Percentiles rank a stretch among this genome's conserved stretches.
Conservation (phyloP, 257 asterid genomes). For the Verbascum thapsus region DNA sequence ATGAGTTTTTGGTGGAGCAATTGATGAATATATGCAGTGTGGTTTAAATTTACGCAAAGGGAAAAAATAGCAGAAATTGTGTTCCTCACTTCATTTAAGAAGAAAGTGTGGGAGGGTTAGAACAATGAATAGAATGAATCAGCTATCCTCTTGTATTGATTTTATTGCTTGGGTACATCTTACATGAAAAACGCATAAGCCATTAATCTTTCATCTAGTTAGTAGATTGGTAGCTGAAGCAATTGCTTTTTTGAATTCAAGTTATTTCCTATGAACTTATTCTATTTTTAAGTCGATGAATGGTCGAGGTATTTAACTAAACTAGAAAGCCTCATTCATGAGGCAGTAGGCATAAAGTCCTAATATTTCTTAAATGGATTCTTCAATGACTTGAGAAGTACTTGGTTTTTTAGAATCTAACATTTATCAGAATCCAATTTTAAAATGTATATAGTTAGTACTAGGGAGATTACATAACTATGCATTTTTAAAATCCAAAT, state of each 20-base stretch:
- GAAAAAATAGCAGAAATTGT: not conserved
- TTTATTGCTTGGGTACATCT: slow-evolving; percentile 1
- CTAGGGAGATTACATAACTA: not conserved
- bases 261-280: slow-evolving; percentile 1
- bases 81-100: not conserved
- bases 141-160: not conserved
- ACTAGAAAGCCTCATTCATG: too few species aligned
- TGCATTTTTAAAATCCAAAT: slow-evolving; percentile 1
- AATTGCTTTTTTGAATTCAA: not conserved
- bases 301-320: slow-evolving; percentile 1
- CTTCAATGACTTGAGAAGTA: slow-evolving; percentile 11
- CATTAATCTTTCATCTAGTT: not conserved
- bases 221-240: slow-evolving; percentile 2
- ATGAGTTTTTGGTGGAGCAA: slow-evolving; percentile 12
- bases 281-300: not conserved
- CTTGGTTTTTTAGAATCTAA: not conserved
- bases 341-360: not conserved
- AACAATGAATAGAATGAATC: not conserved
- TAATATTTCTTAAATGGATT: not conserved
- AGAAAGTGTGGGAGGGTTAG: not conserved
- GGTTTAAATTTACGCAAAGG: slow-evolving; percentile 6
- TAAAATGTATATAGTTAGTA: slow-evolving; percentile 4
- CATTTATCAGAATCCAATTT: not conserved
- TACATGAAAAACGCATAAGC: not conserved
- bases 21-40: not conserved